phyloP scores from a whole-genome alignment of 1,284 basidiomycete species.

The Ganoderma resinaceum region DNA sequence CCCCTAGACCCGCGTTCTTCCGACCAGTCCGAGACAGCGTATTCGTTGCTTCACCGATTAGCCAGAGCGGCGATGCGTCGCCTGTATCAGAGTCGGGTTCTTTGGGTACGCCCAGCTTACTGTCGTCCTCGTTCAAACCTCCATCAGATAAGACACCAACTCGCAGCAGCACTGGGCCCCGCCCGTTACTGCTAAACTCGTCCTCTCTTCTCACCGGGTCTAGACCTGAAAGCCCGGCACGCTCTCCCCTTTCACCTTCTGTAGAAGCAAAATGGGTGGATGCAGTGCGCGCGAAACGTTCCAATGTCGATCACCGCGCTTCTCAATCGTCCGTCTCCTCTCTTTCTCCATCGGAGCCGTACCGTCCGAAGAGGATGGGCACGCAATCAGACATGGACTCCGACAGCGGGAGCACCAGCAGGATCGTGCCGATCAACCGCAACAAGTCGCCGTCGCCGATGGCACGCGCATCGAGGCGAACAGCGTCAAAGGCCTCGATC shows the following conservation, averaged over 20 bases:
- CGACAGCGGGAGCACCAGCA: conserved; percentile 55
- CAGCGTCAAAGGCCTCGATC: conserved; percentile 38
- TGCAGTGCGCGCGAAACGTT: conserved; percentile 49
- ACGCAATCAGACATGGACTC: conserved; percentile 60
- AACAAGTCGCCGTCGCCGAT: conserved; percentile 69
- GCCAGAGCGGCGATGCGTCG: conserved; percentile 45
- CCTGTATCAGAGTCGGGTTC: conserved; percentile 47
- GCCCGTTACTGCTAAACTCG: conserved; percentile 63
- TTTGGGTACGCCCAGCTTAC: conserved; percentile 37
- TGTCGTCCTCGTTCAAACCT: conserved; percentile 42
- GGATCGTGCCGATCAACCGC: conserved; percentile 69
- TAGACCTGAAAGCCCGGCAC: conserved; percentile 36
- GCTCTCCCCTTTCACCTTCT: conserved; percentile 48
- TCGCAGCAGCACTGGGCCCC: conserved; percentile 47
- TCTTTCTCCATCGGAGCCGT: conserved; percentile 55
- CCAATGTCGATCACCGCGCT: conserved; percentile 49
- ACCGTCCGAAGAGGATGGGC: conserved; percentile 28
- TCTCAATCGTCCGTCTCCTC: conserved; percentile 72
- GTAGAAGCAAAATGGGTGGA: conserved; percentile 54
- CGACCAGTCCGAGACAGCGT: conserved; percentile 64
- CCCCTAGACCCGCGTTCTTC: conserved; percentile 64
- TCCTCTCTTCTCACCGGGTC: conserved; percentile 47
- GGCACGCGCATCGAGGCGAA: conserved; percentile 58
- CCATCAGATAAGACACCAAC: conserved; percentile 25
- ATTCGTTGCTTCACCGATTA: conserved; percentile 48